Evolutionary conservation across 73 alveolate species (phyloP).

Genomic region (Uronychia binucleata): DNA sequence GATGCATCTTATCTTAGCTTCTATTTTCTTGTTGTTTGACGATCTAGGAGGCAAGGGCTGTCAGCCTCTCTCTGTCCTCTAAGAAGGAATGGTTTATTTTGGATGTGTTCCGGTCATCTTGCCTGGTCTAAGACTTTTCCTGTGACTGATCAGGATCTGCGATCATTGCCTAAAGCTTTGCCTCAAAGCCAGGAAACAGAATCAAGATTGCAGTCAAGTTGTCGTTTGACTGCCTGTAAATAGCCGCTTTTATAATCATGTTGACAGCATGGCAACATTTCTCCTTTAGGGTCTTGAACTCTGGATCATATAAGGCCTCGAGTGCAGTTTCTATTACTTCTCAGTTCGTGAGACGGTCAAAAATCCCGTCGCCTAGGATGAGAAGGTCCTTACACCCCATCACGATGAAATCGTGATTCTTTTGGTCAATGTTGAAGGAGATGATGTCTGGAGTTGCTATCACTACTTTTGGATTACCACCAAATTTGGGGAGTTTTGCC

Average conservation of each 20-base stretch:
- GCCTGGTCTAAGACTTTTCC: too few species aligned
- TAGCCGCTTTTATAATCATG: constrained; percentile 81
- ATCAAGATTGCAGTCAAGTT: constrained; percentile 90
- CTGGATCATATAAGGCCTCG: not conserved
- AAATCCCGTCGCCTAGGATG: constrained; percentile 41
- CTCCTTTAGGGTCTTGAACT: constrained; percentile 45
- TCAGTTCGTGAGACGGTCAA: constrained; percentile 25
- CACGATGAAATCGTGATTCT: constrained; percentile 31
- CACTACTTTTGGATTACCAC: constrained; percentile 82
- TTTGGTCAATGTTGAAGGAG: constrained; percentile 30
- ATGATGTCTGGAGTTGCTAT: constrained; percentile 79
- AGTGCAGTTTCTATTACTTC: constrained; percentile 14
- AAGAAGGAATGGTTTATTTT: too few species aligned
- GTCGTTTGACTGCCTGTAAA: constrained; percentile 82
- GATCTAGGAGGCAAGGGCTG: too few species aligned
- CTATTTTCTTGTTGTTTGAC: too few species aligned
- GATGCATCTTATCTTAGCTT: too few species aligned
- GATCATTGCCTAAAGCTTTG: too few species aligned
- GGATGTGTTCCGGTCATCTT: too few species aligned
- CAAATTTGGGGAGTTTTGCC: constrained; percentile 75
- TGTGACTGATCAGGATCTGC: too few species aligned
- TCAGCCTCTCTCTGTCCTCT: too few species aligned
- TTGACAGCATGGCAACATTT: constrained; percentile 87
- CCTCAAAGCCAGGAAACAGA: constrained; percentile 62
- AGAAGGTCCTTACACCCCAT: constrained; percentile 2